A percentile compares a stretch with the other conserved stretches of the same genome.
These are phyloP conservation scores for Lipomyces yamanashiensis DNA, from an alignment of 805 yeast genomes.

Conservation along the genomic window DNA sequence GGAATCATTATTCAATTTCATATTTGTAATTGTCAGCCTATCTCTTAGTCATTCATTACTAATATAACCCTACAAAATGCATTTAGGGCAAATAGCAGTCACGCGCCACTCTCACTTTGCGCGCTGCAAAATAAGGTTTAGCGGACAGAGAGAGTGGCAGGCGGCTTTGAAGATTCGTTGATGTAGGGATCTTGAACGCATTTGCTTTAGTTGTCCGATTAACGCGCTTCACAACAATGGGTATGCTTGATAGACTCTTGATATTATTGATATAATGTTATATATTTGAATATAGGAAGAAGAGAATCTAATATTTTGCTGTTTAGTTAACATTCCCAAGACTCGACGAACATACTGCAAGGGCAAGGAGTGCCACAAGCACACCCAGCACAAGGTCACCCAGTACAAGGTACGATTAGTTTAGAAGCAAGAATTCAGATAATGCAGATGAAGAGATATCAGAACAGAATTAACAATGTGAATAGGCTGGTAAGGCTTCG, in stretches of 20 bases:
- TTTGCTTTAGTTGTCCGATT: background rate
- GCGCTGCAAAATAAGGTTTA: background rate
- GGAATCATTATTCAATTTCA: too few relatives aligned
- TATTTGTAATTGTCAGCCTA: too few relatives aligned
- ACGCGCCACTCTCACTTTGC: background rate
- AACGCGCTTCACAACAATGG: conserved; percentile 4
- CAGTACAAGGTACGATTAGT: conserved; percentile 73
- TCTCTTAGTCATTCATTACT: too few relatives aligned
- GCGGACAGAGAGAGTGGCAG: background rate
- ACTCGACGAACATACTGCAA: conserved; percentile 99
- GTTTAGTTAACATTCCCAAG: conserved; percentile 97
- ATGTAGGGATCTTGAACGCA: background rate
- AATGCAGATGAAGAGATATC: background rate
- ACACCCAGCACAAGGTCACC: conserved; percentile 99
- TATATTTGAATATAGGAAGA: background rate
- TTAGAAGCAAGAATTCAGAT: background rate
- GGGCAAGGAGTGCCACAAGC: conserved; percentile 98
- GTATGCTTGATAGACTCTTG: background rate
- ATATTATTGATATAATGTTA: background rate
- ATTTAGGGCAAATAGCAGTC: conserved; percentile 5
- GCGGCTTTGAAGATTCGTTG: background rate
- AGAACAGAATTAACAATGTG: background rate
- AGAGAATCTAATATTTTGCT: background rate
- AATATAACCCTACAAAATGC: background rate
- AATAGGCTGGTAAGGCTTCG: conserved; percentile 96